Percentiles rank a stretch among this genome's conserved stretches.
Conservation (phyloP, 2,329 filamentous ascomycete species). For the Cladosporium colombiae region DNA sequence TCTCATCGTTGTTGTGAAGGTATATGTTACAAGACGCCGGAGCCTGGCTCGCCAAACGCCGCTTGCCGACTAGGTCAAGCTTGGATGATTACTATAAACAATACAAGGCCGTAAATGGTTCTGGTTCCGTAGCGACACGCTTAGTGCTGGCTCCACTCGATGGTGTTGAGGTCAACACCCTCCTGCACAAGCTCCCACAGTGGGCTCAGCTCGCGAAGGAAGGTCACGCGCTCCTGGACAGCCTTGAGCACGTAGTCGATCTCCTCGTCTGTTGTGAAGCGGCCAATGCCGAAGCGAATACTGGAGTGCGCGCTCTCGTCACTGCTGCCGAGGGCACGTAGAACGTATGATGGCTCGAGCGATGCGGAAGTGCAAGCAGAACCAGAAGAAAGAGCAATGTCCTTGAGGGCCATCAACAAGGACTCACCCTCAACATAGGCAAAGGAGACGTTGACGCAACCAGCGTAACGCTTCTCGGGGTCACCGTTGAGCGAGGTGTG, state of each 20-base stretch:
- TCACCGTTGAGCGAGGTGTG: constrained; percentile 93
- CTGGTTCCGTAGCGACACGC: constrained; percentile 6
- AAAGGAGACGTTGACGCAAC: constrained; percentile 97
- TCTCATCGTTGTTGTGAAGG: constrained; percentile 12
- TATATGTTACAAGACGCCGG: constrained; percentile 19
- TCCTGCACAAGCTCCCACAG: constrained; percentile 98
- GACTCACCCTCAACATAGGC: constrained; percentile 98
- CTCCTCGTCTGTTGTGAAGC: constrained; percentile 92
- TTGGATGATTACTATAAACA: constrained; percentile 16
- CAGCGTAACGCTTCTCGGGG: constrained; percentile 80
- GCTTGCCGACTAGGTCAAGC: constrained; percentile 21
- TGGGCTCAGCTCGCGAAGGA: constrained; percentile 90
- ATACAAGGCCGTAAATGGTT: constrained; percentile 19
- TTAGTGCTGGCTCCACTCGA: constrained; percentile 97
- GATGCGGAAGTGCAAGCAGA: constrained; percentile 97
- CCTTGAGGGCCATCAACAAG: constrained; percentile 95
- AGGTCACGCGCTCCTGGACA: constrained; percentile 84
- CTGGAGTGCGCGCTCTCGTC: constrained; percentile 98
- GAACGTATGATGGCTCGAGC: constrained; percentile 92
- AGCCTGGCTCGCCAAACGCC: constrained; percentile 13
- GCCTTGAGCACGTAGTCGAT: constrained; percentile 98
- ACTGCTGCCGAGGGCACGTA: constrained; percentile 90
- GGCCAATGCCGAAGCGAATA: constrained; percentile 95
- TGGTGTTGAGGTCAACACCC: constrained; percentile 90
- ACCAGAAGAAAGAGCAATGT: constrained; percentile 94